These are phyloP conservation scores for Boletus rufocinnamomeus DNA, from an alignment of 768 basidiomycete genomes.

Conservation along the genomic window DNA sequence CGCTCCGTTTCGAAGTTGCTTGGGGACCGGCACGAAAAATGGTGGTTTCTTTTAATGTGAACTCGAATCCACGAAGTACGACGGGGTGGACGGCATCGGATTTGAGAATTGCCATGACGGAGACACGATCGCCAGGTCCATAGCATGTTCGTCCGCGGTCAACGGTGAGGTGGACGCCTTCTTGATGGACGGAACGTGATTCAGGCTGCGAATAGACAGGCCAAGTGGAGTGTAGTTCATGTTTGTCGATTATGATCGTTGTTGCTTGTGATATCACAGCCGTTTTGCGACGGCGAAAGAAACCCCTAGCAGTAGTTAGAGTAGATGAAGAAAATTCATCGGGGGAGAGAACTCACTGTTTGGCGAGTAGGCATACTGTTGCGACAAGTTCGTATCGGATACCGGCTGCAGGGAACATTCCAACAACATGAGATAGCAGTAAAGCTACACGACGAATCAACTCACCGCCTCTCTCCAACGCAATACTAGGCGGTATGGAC, in stretches of 20 bases:
- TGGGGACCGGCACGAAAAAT: constrained; percentile 69
- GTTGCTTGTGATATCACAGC: constrained; percentile 66
- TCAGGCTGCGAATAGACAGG: constrained; percentile 84
- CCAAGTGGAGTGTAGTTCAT: constrained; percentile 93
- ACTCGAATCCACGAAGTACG: constrained; percentile 81
- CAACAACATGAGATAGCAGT: not conserved
- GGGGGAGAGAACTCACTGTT: constrained; percentile 54
- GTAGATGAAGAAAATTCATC: not conserved
- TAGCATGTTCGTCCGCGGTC: constrained; percentile 79
- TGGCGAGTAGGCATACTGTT: constrained; percentile 81
- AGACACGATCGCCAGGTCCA: constrained; percentile 82
- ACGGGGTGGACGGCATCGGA: constrained; percentile 69
- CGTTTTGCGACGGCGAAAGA: constrained; percentile 80
- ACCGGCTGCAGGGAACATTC: constrained; percentile 54
- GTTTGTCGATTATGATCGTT: constrained; percentile 85
- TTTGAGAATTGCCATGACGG: constrained; percentile 69
- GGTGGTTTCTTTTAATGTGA: constrained; percentile 75
- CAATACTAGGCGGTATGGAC: constrained; percentile 83
- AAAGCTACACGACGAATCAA: not conserved
- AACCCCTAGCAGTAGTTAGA: constrained; percentile 45
- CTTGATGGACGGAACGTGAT: constrained; percentile 60
- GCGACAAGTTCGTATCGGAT: constrained; percentile 91
- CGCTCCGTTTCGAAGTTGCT: constrained; percentile 50
- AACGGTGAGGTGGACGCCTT: constrained; percentile 74
- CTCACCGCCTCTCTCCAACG: constrained; percentile 74